Evolutionary conservation across 1,284 basidiomycete genomes (phyloP), one percentile per base, ranked within the genome.

Genomic region (Cystobasidium slooffiae): DNA sequence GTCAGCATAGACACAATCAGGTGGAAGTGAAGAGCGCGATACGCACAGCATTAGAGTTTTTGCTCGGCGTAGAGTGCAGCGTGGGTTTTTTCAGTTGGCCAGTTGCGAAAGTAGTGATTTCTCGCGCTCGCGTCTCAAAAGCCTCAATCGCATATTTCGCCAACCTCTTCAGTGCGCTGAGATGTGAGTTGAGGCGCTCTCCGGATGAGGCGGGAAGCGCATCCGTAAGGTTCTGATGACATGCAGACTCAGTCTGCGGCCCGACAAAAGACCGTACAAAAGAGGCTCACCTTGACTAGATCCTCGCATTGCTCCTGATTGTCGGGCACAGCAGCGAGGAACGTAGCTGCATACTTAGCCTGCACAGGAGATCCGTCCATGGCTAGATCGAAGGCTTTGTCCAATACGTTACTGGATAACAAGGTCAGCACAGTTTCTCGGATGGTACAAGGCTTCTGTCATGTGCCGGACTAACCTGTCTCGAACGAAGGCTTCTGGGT

Each of bases 271-370:
- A 24, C 2, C 8, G 37, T 7, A 55, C 7, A 18, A 41, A 6
- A 8, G 52, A 14, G n/a, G 46, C 86, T 74, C 76, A 94, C 94
- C 76, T 91, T 87, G 56, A 93, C 85, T 0, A 86, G 76, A 0
- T 86, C 85, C 5, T 87, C 85, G 14, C 85, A 84, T 52, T 88
- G 84, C 74, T 86, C 87, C 53, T 85, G 85, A 76, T 86, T 85
- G 1, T 51, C 75, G 10, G 52, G 63, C 18, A 81, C 79, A 18
- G 80, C 77, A 0, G 90, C 88, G 9, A 97, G 80, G 61, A 94
- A 84, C 31, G 93, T 88, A 0, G 92, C 88, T 0, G 94, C 92
- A 82, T 92, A 95, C 82, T 98, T 98, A 22, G 94, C 91, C 79
- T 91, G 89, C 20, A 87, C 85, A 20, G 85, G 84, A 44, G 90